Percentiles rank a stretch among this genome's conserved stretches.
These are phyloP conservation scores for Pichia insulana DNA, from an alignment of 805 yeast species.

Conservation along the genomic window DNA sequence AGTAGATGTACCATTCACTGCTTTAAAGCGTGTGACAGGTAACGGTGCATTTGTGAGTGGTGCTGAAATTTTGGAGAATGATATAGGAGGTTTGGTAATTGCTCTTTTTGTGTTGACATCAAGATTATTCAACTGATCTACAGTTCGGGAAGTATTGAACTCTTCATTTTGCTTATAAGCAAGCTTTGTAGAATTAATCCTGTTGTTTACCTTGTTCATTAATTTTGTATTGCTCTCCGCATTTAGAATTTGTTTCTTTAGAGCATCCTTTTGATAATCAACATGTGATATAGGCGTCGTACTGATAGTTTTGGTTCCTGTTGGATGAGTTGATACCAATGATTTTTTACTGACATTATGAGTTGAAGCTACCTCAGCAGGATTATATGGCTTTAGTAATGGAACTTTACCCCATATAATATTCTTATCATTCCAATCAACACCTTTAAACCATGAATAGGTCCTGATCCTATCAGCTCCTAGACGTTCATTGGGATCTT, in stretches of 20 bases:
- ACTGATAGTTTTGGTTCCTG: background rate
- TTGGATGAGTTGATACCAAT: constrained; percentile 19
- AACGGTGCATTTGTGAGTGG: too few relatives aligned
- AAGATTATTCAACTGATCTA: background rate
- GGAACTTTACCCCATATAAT: constrained; percentile 71
- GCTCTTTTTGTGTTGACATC: constrained; percentile 2
- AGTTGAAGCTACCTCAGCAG: constrained; percentile 20
- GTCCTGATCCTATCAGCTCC: constrained; percentile 46
- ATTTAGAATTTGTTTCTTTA: constrained; percentile 25
- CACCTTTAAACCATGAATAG: constrained; percentile 62
- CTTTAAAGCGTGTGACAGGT: too few relatives aligned
- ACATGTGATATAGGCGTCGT: background rate
- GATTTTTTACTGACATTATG: background rate
- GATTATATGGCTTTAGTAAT: constrained; percentile 57
- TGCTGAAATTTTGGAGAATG: background rate
- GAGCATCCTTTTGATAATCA: constrained; percentile 1
- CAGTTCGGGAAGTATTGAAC: constrained; percentile 14
- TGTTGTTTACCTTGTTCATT: constrained; percentile 28
- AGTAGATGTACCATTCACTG: too few relatives aligned
- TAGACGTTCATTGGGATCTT: constrained; percentile 64
- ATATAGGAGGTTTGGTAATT: background rate
- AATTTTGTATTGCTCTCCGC: constrained; percentile 26
- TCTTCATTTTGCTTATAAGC: constrained; percentile 12
- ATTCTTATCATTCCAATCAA: constrained; percentile 60
- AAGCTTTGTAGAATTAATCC: constrained; percentile 21